Evolutionary conservation across 345 rosid species (phyloP), one percentile per base, ranked within the genome.

Genomic region (Linum trigynum): DNA sequence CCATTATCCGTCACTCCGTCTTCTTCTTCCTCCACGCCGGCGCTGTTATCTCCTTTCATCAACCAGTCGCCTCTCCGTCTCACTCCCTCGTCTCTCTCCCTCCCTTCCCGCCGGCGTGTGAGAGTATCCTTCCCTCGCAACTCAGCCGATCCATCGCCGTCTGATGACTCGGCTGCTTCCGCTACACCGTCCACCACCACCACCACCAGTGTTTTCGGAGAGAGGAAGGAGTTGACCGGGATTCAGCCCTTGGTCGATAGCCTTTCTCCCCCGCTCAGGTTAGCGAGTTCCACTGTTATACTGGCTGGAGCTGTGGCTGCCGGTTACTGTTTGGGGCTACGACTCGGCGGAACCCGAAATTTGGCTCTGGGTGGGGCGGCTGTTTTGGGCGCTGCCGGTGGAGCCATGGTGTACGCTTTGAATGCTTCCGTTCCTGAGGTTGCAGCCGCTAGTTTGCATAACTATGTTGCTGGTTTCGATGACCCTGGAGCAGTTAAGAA

Each of bases 381-480:
- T 17, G 74, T 82, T 32, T 67, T 78, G 38, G 96, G 97, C 10
- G 92, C 84, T 0, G 94, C 92, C 2, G 96, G 97, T 23, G 94
- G 94, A 16, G 92, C 91, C 39, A 68, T 83, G 11, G 90, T 80
- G 0, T 91, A 78, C 70, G 88, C 90, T 2, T 39, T 84, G 65
- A 89, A 83, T 67, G 76, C 94, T 3, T 80, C 77, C 12, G 98
- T 82, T 4, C 98, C 98, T 7, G 98, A 91, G 65, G 95, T 95
- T 11, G 98, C 96, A 3, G 96, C 97, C 0, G 74, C 78, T 16
- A 79, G 83, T 64, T 78, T 91, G 76, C 96, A 89, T 43, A 92
- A 95, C 59, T 91, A 83, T 63, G 87, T 87, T 6, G 82, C 84
- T 0, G 87, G 82, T 14, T 65, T 71, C 16, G 91, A 89, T 68